Evolutionary conservation across 805 yeast species (phyloP), one percentile per base, ranked within the genome.

Genomic region (Nakazawaea wyomingensis): DNA sequence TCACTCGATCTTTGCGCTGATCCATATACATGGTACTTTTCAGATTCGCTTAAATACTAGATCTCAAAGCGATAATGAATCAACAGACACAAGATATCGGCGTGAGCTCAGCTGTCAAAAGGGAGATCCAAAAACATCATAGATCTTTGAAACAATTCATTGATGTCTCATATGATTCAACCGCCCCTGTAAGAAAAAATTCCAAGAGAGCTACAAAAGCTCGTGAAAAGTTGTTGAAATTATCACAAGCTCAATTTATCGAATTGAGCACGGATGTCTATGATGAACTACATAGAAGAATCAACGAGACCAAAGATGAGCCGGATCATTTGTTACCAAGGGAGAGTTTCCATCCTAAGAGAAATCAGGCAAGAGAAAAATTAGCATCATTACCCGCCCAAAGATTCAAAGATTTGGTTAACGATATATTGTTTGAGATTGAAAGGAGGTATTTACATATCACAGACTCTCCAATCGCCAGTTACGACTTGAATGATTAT

Each of bases 301-400:
- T 76, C 31, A 47, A 46, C n/a, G 82, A 80, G 51, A 69, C 74
- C 30, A 66, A 74, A 40, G 69, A 74, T 24, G 77, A 76, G 50
- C 80, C 85, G 1, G 79, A 76, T 43, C 79, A 74, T 54, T 69
- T 91, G 41, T 69, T 80, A 31, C 90, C 96, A 5, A 77, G 78
- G 53, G 69, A 76, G 5, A 71, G 74, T 16, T 88, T 87, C 64
- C 99, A 93, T 61, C 90, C 95, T 34, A 90, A 89, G 58, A 76
- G 99, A 56, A 95, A 93, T 58, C 95, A 89, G 61, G 98, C 99
- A 2, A 75, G 99, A 54, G 86, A 86, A 61, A 91, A 90, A 64
- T 72, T 93, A 52, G 83, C 96, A 4, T 79, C 85, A 38, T 74
- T 93, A 46, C 93, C 96, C 2, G 80, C 81, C 39, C 61, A 81